A percentile compares a stretch with the other conserved stretches of the same genome.
These are phyloP conservation scores for Cyclotella kingstonii DNA, from an alignment of 108 stramenopile genomes.

Conservation along the genomic window DNA sequence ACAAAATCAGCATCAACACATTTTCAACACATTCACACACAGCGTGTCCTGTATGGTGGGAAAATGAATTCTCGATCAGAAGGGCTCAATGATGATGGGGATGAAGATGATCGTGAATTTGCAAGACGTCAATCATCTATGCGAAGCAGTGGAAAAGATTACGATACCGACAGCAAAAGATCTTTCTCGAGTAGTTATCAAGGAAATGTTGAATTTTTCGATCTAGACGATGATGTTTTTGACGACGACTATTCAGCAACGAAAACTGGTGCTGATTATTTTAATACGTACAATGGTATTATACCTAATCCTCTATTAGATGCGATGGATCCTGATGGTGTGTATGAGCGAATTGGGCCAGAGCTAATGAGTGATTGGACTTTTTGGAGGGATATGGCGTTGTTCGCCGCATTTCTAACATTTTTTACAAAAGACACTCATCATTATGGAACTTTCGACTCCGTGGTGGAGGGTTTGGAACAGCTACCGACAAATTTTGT, in stretches of 20 bases:
- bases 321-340: conserved; percentile 47
- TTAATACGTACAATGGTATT: conserved; percentile 32
- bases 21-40: too few species aligned
- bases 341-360: conserved; percentile 43
- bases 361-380: conserved; percentile 45
- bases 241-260: conserved; percentile 15
- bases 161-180: neutral
- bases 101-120: too few species aligned
- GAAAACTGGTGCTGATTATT: neutral
- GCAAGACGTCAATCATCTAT: too few species aligned
- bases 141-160: too few species aligned
- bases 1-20: too few species aligned
- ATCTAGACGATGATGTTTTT: conserved; percentile 36
- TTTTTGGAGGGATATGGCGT: conserved; percentile 37
- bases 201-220: conserved; percentile 43
- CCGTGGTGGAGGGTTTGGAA: conserved; percentile 35
- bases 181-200: neutral
- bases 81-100: too few species aligned
- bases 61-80: too few species aligned
- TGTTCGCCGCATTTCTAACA: conserved; percentile 29
- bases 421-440: conserved; percentile 40
- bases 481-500: conserved; percentile 29
- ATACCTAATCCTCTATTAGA: conserved; percentile 46
- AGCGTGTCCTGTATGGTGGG: too few species aligned
- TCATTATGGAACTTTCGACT: conserved; percentile 45